These are phyloP conservation scores for Teratosphaeriaceae sp. DNA, from an alignment of 2,329 filamentous ascomycete genomes.

Conservation along the genomic window DNA sequence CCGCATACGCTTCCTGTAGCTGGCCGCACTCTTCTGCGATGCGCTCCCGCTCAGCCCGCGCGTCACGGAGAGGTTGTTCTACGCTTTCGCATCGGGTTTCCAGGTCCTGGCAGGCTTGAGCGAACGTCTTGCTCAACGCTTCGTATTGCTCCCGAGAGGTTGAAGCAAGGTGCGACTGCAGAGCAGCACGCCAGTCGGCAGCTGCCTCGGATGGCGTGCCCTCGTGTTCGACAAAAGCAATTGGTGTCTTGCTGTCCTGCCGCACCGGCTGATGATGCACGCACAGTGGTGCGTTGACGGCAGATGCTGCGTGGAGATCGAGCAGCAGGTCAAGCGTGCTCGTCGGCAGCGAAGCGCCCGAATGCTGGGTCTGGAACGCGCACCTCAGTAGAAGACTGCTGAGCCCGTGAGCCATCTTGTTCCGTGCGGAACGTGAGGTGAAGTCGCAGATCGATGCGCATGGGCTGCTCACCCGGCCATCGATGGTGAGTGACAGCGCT, in stretches of 20 bases:
- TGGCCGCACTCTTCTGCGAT: slow-evolving; percentile 32
- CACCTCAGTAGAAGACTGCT: slow-evolving; percentile 7
- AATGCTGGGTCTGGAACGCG: neutral
- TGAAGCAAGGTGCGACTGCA: slow-evolving; percentile 40
- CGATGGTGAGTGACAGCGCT: neutral
- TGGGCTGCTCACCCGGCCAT: neutral
- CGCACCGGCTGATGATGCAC: neutral
- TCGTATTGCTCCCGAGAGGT: slow-evolving; percentile 40
- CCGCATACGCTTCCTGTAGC: slow-evolving; percentile 29
- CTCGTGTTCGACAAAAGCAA: slow-evolving; percentile 8
- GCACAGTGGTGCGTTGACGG: neutral
- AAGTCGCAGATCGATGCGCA: neutral
- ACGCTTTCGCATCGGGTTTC: slow-evolving; percentile 50
- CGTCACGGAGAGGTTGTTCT: slow-evolving; percentile 47
- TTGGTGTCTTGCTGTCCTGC: neutral
- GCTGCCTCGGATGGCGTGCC: slow-evolving; percentile 4
- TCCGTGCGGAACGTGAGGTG: neutral
- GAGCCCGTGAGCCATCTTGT: slow-evolving; percentile 5
- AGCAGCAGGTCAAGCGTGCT: slow-evolving; percentile 4
- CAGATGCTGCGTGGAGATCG: slow-evolving; percentile 9
- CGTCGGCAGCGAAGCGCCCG: neutral
- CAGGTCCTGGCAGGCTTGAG: slow-evolving; percentile 49
- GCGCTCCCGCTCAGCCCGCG: slow-evolving; percentile 31
- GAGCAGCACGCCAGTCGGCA: slow-evolving; percentile 43
- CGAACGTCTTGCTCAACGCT: slow-evolving; percentile 43